Evolutionary conservation across 1,284 basidiomycete genomes (phyloP).

Genomic region (Ceratobasidium sp.): DNA sequence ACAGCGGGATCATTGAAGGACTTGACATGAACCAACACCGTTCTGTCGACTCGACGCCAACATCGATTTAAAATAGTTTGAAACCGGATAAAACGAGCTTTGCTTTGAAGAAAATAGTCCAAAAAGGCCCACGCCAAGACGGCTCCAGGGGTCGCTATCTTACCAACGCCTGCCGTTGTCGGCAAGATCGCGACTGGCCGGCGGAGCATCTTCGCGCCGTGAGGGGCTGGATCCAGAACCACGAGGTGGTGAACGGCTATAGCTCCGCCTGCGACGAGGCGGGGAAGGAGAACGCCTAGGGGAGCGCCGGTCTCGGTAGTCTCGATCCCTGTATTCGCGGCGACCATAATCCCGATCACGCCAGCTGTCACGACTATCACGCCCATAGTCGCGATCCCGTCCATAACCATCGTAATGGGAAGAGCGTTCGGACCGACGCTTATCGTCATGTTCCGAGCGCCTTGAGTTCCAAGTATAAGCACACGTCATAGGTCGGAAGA

Average conservation of each 20-base stretch:
- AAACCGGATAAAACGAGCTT: conserved; percentile 34
- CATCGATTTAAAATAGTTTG: conserved; percentile 42
- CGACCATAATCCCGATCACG: conserved; percentile 74
- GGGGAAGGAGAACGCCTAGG: conserved; percentile 45
- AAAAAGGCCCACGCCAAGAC: conserved; percentile 15
- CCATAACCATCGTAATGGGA: conserved; percentile 57
- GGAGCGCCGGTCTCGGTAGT: conserved; percentile 70
- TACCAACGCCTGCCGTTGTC: conserved; percentile 31
- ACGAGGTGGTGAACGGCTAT: conserved; percentile 80
- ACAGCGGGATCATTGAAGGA: conserved; percentile 42
- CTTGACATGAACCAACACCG: conserved; percentile 45
- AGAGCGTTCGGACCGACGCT: conserved; percentile 50
- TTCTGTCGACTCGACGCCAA: conserved; percentile 40
- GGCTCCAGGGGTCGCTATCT: background rate
- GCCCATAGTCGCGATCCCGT: conserved; percentile 62
- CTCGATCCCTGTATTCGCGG: conserved; percentile 57
- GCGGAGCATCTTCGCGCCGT: conserved; percentile 29
- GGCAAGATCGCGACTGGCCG: conserved; percentile 1
- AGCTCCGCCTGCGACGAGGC: conserved; percentile 67
- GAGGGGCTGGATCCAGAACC: conserved; percentile 53
- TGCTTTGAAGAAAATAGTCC: conserved; percentile 44
- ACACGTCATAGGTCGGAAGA: conserved; percentile 67
- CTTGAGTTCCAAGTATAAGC: conserved; percentile 55
- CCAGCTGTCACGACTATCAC: conserved; percentile 55
- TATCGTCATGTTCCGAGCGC: conserved; percentile 57